These are phyloP conservation scores for Lichtheimia corymbifera DNA, from an alignment of 371 early-diverging fungal species.

Conservation along the genomic window DNA sequence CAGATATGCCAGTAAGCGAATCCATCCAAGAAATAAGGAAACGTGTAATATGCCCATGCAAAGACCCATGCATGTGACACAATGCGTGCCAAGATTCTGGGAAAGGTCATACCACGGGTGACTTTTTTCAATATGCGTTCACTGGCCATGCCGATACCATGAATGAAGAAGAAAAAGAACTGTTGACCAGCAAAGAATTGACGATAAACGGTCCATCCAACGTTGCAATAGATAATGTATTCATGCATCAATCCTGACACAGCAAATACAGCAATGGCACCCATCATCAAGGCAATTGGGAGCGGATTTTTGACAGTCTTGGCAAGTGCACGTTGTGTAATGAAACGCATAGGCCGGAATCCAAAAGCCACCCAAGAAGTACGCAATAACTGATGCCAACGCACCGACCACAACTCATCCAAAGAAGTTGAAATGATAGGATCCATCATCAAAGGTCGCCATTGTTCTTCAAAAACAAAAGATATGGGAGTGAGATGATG, in stretches of 20 bases:
- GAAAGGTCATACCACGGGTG: background rate
- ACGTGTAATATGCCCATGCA: slow-evolving; percentile 15
- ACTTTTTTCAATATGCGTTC: slow-evolving; percentile 10
- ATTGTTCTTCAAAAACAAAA: slow-evolving; percentile 31
- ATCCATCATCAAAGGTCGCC: slow-evolving; percentile 33
- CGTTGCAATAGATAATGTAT: slow-evolving; percentile 27
- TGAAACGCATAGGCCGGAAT: slow-evolving; percentile 35
- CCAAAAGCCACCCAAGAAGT: slow-evolving; percentile 44
- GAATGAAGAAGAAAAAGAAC: slow-evolving; percentile 27
- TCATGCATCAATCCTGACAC: slow-evolving; percentile 33
- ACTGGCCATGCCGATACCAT: slow-evolving; percentile 26
- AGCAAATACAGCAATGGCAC: slow-evolving; percentile 28
- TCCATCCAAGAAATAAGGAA: slow-evolving; percentile 30
- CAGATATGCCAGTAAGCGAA: slow-evolving; percentile 33
- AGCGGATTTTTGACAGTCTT: slow-evolving; percentile 28
- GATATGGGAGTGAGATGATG: too few species aligned
- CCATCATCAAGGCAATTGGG: slow-evolving; percentile 8
- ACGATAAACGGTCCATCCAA: slow-evolving; percentile 29
- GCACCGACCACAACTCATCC: slow-evolving; percentile 39
- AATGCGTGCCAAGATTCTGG: slow-evolving; percentile 1
- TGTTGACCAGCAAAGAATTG: slow-evolving; percentile 32
- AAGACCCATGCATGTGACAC: slow-evolving; percentile 28
- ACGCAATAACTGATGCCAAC: slow-evolving; percentile 45
- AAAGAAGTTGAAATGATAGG: slow-evolving; percentile 31
- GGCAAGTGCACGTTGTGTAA: slow-evolving; percentile 21